A percentile compares a stretch with the other conserved stretches of the same genome.
Conservation (phyloP, 2,329 filamentous ascomycete genomes). For the Talaromyces sp. region DNA sequence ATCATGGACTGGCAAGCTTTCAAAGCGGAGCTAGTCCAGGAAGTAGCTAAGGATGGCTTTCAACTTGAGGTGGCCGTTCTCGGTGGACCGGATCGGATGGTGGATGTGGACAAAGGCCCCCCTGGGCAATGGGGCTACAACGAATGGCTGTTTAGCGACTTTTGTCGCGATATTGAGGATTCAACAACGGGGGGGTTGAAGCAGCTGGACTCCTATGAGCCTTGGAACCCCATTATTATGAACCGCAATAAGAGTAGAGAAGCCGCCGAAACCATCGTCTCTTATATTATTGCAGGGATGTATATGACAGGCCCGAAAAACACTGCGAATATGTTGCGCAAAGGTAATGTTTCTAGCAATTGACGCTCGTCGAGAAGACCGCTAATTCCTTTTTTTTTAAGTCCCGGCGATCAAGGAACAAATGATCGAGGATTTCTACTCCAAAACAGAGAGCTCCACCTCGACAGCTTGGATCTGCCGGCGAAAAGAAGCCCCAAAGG, state of each 20-base stretch:
- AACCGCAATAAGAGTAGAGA: neutral
- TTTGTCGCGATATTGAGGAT: neutral
- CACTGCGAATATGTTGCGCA: neutral
- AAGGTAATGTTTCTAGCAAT: neutral
- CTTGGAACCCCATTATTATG: neutral
- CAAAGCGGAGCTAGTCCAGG: neutral
- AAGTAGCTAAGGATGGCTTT: neutral
- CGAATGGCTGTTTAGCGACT: neutral
- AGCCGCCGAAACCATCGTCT: neutral
- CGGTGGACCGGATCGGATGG: neutral
- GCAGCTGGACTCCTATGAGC: neutral
- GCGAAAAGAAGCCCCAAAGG: neutral
- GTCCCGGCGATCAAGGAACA: neutral
- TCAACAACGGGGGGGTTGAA: too few species aligned
- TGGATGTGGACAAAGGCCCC: neutral
- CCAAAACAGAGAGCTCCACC: neutral
- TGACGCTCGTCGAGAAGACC: too few species aligned
- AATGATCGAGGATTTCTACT: neutral
- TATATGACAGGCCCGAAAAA: neutral
- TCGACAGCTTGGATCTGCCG: neutral
- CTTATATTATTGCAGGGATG: neutral
- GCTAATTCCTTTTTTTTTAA: neutral
- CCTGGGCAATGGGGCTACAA: neutral
- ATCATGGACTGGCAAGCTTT: neutral
- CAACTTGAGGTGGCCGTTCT: neutral